These are phyloP conservation scores for Fusarium poae DNA, from an alignment of 2,329 filamentous ascomycete species.

Conservation along the genomic window DNA sequence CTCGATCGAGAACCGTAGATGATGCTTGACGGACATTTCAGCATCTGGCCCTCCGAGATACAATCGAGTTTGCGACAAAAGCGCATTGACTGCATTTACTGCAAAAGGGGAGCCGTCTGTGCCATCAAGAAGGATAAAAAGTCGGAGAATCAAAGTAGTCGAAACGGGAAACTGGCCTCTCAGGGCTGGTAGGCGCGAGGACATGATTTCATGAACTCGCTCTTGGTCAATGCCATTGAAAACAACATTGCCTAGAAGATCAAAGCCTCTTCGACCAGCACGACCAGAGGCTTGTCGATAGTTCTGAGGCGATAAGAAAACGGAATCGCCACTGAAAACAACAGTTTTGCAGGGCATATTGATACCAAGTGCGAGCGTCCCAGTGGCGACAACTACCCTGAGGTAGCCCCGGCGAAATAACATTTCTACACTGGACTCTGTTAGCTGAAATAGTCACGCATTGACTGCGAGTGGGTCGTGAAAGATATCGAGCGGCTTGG, in stretches of 20 bases:
- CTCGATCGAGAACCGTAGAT: constrained; percentile 84
- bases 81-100: constrained; percentile 70
- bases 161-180: constrained; percentile 84
- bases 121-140: constrained; percentile 75
- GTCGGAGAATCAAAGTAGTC: constrained; percentile 76
- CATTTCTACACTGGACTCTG: constrained; percentile 71
- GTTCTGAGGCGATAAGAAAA: constrained; percentile 80
- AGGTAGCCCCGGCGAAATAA: constrained; percentile 80
- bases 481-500: background rate
- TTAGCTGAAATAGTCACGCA: constrained; percentile 5
- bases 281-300: constrained; percentile 83
- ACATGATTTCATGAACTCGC: constrained; percentile 77
- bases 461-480: background rate
- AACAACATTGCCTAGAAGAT: constrained; percentile 83
- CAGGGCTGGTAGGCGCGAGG: constrained; percentile 78
- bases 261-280: constrained; percentile 84
- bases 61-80: constrained; percentile 77
- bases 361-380: constrained; percentile 81
- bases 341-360: constrained; percentile 89
- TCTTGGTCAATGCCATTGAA: constrained; percentile 74
- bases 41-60: constrained; percentile 78
- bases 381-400: constrained; percentile 79
- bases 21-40: constrained; percentile 78
- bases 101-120: constrained; percentile 75
- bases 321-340: constrained; percentile 79